A percentile compares a stretch with the other conserved stretches of the same genome.
phyloP scores from a whole-genome alignment of 805 yeast species.

The Pichia gijzeniarum region DNA sequence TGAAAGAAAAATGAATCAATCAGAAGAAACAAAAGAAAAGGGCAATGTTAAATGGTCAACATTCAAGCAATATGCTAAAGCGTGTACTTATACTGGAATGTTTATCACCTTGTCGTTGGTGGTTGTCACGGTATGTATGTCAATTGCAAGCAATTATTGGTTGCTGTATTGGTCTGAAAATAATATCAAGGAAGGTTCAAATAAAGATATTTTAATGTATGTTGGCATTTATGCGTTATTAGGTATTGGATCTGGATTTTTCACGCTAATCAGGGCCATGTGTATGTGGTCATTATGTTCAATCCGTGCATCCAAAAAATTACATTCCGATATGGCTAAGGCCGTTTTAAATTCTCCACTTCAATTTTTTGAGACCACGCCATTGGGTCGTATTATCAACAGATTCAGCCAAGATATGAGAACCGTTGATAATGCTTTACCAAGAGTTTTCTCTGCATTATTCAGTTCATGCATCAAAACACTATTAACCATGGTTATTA shows the following conservation, averaged over 20 bases:
- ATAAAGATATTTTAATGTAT: slow-evolving; percentile 38
- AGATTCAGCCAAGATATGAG: slow-evolving; percentile 59
- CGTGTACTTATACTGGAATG: slow-evolving; percentile 50
- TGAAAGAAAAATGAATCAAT: slow-evolving; percentile 37
- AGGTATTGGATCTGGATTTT: slow-evolving; percentile 46
- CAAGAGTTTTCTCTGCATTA: slow-evolving; percentile 46
- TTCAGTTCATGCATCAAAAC: slow-evolving; percentile 40
- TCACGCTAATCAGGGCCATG: slow-evolving; percentile 40
- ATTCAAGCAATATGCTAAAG: slow-evolving; percentile 48
- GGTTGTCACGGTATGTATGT: slow-evolving; percentile 23
- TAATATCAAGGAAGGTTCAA: slow-evolving; percentile 38
- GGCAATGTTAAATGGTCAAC: slow-evolving; percentile 54
- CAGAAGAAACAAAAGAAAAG: slow-evolving; percentile 45
- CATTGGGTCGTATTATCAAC: slow-evolving; percentile 59
- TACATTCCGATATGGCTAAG: slow-evolving; percentile 53
- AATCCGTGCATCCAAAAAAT: slow-evolving; percentile 45
- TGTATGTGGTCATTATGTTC: slow-evolving; percentile 46
- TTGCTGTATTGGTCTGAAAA: slow-evolving; percentile 63
- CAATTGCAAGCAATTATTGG: slow-evolving; percentile 51
- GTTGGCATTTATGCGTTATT: slow-evolving; percentile 49
- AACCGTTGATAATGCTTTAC: slow-evolving; percentile 49
- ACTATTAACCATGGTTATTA: slow-evolving; percentile 43
- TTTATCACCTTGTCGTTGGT: slow-evolving; percentile 33
- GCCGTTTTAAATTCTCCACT: slow-evolving; percentile 54
- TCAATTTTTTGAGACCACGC: slow-evolving; percentile 65